A percentile compares a stretch with the other conserved stretches of the same genome.
These are phyloP conservation scores for Trichoderma parareesei DNA, from an alignment of 495 filamentous ascomycete genomes.

Conservation along the genomic window DNA sequence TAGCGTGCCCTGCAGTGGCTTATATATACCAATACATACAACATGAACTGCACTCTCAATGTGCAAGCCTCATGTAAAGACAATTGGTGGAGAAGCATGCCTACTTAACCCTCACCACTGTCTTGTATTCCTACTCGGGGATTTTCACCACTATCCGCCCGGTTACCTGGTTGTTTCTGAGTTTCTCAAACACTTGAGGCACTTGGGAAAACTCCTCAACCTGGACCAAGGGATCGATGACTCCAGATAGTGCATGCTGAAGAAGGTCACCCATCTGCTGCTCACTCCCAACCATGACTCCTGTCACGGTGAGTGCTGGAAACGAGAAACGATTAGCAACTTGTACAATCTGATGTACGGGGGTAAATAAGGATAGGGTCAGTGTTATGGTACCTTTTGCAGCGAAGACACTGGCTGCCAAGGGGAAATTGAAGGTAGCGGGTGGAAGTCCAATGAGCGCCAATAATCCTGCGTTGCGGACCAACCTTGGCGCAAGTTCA, in stretches of 20 bases:
- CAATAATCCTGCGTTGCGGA: slow-evolving; percentile 5
- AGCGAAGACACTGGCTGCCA: slow-evolving; percentile 4
- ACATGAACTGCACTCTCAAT: no score
- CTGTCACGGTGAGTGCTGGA: not conserved
- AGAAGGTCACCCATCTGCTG: slow-evolving; percentile 9
- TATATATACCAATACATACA: not conserved
- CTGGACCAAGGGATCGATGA: not conserved
- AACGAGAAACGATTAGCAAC: not conserved
- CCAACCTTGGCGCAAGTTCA: slow-evolving; percentile 9
- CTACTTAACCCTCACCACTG: not conserved
- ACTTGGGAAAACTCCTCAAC: slow-evolving; percentile 2
- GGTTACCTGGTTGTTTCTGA: not conserved
- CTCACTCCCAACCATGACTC: not conserved
- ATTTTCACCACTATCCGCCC: slow-evolving; percentile 12
- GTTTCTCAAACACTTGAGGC: slow-evolving; percentile 3
- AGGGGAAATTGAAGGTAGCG: slow-evolving; percentile 7
- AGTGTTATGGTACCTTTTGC: slow-evolving; percentile 4
- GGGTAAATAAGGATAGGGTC: not conserved
- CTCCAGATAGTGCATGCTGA: not conserved
- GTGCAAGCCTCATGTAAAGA: not conserved
- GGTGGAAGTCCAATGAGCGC: not conserved
- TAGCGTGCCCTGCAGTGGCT: not conserved
- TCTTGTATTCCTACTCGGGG: slow-evolving; percentile 1
- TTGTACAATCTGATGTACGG: not conserved
- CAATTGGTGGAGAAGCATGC: no score